Conservation (phyloP, 768 basidiomycete species). For the Pleurotus eryngii region DNA sequence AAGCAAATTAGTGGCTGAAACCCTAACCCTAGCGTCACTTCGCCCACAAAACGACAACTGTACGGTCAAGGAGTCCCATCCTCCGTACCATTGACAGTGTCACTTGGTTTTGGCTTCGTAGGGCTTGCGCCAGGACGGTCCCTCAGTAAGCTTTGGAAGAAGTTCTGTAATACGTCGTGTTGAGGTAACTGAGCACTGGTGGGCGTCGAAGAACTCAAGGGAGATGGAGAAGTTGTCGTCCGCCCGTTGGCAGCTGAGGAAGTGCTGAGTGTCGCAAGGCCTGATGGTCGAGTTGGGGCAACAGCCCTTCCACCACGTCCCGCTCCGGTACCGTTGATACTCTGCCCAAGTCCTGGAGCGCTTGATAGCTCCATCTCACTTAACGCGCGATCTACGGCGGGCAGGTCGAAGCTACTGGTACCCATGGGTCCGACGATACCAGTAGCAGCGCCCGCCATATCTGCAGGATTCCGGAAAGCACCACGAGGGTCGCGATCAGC, state of each 20-base stretch:
- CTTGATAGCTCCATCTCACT: conserved; percentile 76
- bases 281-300: conserved; percentile 32
- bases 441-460: conserved; percentile 50
- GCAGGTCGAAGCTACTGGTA: conserved; percentile 80
- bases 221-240: conserved; percentile 33
- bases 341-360: conserved; percentile 31
- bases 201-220: conserved; percentile 37
- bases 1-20: conserved; percentile 10
- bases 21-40: neutral
- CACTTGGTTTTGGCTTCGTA: conserved; percentile 29
- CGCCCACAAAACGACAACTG: conserved; percentile 7
- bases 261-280: conserved; percentile 36
- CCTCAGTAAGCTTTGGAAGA: conserved; percentile 82
- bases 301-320: conserved; percentile 20
- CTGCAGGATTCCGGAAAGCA: conserved; percentile 77
- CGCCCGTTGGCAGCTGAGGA: conserved; percentile 27
- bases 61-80: conserved; percentile 28
- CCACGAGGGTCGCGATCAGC: conserved; percentile 86
- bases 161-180: conserved; percentile 82
- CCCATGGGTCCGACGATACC: conserved; percentile 94
- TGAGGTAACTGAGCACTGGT: conserved; percentile 56
- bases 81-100: conserved; percentile 30
- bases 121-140: conserved; percentile 39
- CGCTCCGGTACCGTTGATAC: conserved; percentile 17
- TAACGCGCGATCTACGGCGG: conserved; percentile 84